Base-by-base conservation (phyloP, 1,284 basidiomycete species). In the Kwoniella shivajii region DNA sequence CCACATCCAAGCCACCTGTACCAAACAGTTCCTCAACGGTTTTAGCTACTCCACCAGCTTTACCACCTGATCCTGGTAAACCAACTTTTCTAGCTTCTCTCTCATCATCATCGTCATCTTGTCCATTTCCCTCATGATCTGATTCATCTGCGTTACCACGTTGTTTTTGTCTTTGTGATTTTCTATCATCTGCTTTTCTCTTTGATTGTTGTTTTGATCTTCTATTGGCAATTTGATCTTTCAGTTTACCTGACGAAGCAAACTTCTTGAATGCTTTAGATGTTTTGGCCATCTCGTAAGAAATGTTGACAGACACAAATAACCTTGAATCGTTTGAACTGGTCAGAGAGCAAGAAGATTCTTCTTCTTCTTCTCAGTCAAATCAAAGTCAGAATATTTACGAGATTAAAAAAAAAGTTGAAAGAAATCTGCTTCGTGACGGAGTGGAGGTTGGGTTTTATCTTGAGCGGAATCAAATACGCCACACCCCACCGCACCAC, bases 221-320 rank as follows among this genome's bases (percentile, higher is more conserved):
- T 36, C 91, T 82, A 5, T 86, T 83, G 67, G 90, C 84, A 57
- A 96, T 94, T 30, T 86, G 85, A 64, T 89, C 88, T 70, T 90
- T 90, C 49, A 96, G 84, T 72, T 89, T 87, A 1, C 92, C 92
- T 56, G 88, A 90, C 2, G 89, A 82, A 10, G 87, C 88, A 66
- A 93, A 94, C 79, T 93, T 92, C 71, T 88, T 86, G 16, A 88
- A 88, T 0, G 89, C 85, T 77, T 92, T 92, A 31, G 82, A 79
- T 27, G 84, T 82, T 64, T 82, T 83, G 22, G 79, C 84, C 86
- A 87, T 87, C 37, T 30, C 44, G 54, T 4, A 6, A 18, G 18
- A 45, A 27, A 16, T 48, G 22, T 24, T 16, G 43, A 30, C 6
- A 13, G 13, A 30, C 13, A 26, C 38, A 9, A n/a, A 29, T n/a